These are phyloP conservation scores for Lichtheimia corymbifera DNA, from an alignment of 371 early-diverging fungal species.

Conservation along the genomic window DNA sequence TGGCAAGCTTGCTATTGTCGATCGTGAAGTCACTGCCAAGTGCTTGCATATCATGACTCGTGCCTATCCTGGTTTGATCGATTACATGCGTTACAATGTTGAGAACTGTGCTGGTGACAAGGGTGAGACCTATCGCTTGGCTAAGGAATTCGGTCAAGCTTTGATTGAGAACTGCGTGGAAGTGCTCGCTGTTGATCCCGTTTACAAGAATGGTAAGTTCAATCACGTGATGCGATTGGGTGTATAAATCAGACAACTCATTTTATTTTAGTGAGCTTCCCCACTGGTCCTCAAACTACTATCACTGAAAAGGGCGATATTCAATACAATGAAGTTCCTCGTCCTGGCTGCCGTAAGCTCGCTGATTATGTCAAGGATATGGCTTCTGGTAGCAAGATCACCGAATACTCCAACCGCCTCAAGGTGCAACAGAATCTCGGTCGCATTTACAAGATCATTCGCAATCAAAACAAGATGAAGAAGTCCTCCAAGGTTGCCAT, in stretches of 20 bases:
- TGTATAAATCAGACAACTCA: neutral
- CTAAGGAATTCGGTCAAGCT: conserved; percentile 79
- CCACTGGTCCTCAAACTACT: conserved; percentile 81
- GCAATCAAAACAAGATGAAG: conserved; percentile 74
- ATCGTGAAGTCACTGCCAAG: conserved; percentile 91
- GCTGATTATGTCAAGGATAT: conserved; percentile 74
- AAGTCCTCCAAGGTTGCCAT: conserved; percentile 72
- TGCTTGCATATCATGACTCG: conserved; percentile 94
- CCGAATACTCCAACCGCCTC: conserved; percentile 71
- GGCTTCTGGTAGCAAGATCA: conserved; percentile 71
- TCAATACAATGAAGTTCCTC: conserved; percentile 78
- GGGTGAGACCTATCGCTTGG: conserved; percentile 82
- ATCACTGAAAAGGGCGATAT: conserved; percentile 84
- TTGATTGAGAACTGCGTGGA: conserved; percentile 88
- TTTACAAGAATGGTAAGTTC: conserved; percentile 82
- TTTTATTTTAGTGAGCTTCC: conserved; percentile 51
- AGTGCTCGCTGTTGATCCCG: conserved; percentile 74
- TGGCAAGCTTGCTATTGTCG: conserved; percentile 86
- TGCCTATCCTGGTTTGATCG: conserved; percentile 76
- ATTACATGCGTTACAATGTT: conserved; percentile 87
- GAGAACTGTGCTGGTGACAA: conserved; percentile 72
- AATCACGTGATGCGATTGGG: neutral
- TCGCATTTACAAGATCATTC: conserved; percentile 79
- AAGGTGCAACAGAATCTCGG: conserved; percentile 78
- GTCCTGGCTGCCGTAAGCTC: conserved; percentile 66